Evolutionary conservation across 2,329 filamentous ascomycete species (phyloP).

Genomic region (Aspergillus bombycis): DNA sequence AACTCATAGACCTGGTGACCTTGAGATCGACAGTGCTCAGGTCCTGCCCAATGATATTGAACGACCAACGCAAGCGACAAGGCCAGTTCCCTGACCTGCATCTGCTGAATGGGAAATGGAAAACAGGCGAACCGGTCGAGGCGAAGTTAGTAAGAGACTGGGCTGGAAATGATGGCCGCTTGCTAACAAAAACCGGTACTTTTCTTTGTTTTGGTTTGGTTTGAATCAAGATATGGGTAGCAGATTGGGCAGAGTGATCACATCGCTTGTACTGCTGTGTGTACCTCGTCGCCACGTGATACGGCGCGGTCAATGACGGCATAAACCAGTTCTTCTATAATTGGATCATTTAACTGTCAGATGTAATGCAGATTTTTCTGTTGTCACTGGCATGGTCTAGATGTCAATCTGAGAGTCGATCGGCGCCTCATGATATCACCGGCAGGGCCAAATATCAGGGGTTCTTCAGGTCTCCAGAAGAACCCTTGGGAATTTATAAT

Average conservation of each 20-base stretch:
- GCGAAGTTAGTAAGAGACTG: background rate
- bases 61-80: background rate
- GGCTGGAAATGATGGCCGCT: background rate
- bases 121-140: background rate
- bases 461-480: background rate
- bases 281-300: background rate
- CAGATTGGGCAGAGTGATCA: background rate
- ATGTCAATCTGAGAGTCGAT: background rate
- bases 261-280: background rate
- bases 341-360: slow-evolving; percentile 3
- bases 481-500: background rate
- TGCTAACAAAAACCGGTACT: background rate
- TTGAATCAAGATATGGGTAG: background rate
- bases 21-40: slow-evolving; percentile 31
- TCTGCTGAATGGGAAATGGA: background rate
- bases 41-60: slow-evolving; percentile 10
- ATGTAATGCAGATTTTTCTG: background rate
- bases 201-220: background rate
- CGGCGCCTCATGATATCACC: slow-evolving; percentile 1
- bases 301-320: background rate
- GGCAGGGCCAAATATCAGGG: background rate
- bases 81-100: slow-evolving; percentile 2
- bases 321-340: background rate
- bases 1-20: slow-evolving; percentile 43
- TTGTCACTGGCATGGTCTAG: slow-evolving; percentile 2